A percentile compares a stretch with the other conserved stretches of the same genome.
phyloP scores from a whole-genome alignment of 345 rosid species.

The Populus nigra region DNA sequence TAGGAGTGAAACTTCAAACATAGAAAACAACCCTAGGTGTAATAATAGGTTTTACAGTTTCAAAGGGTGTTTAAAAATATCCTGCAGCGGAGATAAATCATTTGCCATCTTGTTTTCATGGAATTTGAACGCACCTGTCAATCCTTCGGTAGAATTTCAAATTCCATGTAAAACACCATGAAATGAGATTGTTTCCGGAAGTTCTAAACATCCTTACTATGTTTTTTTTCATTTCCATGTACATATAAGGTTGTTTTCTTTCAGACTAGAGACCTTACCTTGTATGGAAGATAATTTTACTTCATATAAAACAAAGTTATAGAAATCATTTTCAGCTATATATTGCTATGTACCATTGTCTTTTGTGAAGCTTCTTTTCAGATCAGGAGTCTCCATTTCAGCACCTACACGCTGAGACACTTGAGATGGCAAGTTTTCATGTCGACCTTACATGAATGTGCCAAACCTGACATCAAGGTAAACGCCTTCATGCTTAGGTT shows the following conservation, averaged over 20 bases:
- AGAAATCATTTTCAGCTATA: neutral
- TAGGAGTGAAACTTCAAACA: neutral
- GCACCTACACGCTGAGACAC: neutral
- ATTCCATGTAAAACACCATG: constrained; percentile 31
- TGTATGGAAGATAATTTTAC: neutral
- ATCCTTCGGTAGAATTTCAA: neutral
- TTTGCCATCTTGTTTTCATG: constrained; percentile 18
- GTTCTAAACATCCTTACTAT: constrained; percentile 2
- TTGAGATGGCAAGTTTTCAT: neutral
- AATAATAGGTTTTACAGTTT: constrained; percentile 1
- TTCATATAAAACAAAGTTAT: neutral
- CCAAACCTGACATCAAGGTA: too few species aligned
- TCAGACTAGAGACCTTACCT: neutral
- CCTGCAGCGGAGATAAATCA: neutral
- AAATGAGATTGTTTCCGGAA: constrained; percentile 14
- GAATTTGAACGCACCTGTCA: neutral
- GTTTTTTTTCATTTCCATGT: neutral
- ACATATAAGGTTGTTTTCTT: constrained; percentile 1
- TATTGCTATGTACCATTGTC: neutral
- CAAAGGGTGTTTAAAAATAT: neutral
- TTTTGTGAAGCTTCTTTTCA: neutral
- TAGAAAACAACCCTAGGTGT: neutral
- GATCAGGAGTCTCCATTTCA: neutral
- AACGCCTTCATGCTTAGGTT: too few species aligned
- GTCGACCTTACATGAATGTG: neutral